Percentiles rank a stretch among this genome's conserved stretches.
These are phyloP conservation scores for Blastomyces parvus DNA, from an alignment of 2,329 filamentous ascomycete genomes.

Conservation along the genomic window DNA sequence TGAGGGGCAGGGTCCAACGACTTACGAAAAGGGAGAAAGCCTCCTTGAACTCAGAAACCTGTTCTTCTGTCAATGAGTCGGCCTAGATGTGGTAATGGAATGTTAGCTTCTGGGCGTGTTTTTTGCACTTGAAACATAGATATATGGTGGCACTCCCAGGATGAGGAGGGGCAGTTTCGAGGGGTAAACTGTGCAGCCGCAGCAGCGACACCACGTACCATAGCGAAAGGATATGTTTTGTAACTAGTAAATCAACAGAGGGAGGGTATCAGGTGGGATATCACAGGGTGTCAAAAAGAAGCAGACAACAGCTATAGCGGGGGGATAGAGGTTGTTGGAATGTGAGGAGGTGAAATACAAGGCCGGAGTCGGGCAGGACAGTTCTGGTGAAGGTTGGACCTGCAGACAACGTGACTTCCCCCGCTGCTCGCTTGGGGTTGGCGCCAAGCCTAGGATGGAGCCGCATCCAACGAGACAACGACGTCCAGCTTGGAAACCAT, in stretches of 20 bases:
- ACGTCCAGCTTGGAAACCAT: too few relatives aligned
- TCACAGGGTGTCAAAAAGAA: neutral
- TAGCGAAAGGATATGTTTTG: constrained; percentile 1
- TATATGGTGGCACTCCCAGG: neutral
- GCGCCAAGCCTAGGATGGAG: constrained; percentile 6
- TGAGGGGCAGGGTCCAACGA: constrained; percentile 22
- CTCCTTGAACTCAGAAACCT: constrained; percentile 99
- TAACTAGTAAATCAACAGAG: neutral
- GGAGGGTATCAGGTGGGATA: neutral
- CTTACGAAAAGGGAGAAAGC: constrained; percentile 99
- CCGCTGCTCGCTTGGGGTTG: constrained; percentile 1
- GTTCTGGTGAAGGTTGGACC: neutral
- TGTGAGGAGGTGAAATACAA: neutral
- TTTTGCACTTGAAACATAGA: neutral
- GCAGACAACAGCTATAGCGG: neutral
- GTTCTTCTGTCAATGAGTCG: constrained; percentile 97
- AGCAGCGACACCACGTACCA: constrained; percentile 1
- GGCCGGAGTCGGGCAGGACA: neutral
- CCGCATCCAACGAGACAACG: neutral
- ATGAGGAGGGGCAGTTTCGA: neutral
- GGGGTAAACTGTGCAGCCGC: neutral
- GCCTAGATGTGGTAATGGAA: constrained; percentile 49
- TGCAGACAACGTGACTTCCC: constrained; percentile 8
- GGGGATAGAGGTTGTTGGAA: neutral
- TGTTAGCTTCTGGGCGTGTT: constrained; percentile 1